Base-by-base conservation (phyloP, 352 stramenopile species). In the Phytophthora ohioensis region DNA sequence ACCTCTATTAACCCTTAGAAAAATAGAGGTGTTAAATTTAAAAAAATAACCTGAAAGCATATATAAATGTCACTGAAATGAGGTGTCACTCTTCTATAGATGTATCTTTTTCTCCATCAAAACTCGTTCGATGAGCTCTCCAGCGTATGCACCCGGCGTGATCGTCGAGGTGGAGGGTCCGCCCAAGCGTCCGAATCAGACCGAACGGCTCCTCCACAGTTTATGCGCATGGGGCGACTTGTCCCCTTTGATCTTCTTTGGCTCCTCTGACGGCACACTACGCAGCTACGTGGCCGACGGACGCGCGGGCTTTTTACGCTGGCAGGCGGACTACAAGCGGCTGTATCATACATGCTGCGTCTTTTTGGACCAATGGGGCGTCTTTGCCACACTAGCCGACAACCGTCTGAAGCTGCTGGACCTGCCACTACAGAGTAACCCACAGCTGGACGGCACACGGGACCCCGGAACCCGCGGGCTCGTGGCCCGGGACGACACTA, bases 341-440 rank as follows among this genome's bases (percentile, higher is more conserved):
- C 54, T 93, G 13, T 92, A 73, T 64, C 82, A 93, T 64, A 17
- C 73, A 5, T 75, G 72, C 67, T 78, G 82, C 39, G 55, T 64
- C 31, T 82, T 94, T 35, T 55, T 96, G 32, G 85, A 96, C 66
- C 47, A 59, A 21, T 96, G 88, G 88, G 84, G 88, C 32, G 76
- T 93, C 6, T 88, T 80, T 55, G 60, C 75, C 27, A 94, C 88
- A 39, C 48, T 93, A 6, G 35, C 73, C 0, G 84, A 94, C 68
- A 67, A 66, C 48, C 91, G 85, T 60, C 56, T 94, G 36, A 81
- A 84, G 48, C 66, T 92, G 11, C 80, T 85, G 56, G 60, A 82
- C 42, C 75, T 96, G 68, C 88, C 88, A 39, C 69, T 96, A 39
- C 73, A 81, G 15, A 80, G 48, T 8, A 89, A 88, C 32, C 42